phyloP scores from a whole-genome alignment of 495 filamentous ascomycete genomes.

The Penicillium salamii region DNA sequence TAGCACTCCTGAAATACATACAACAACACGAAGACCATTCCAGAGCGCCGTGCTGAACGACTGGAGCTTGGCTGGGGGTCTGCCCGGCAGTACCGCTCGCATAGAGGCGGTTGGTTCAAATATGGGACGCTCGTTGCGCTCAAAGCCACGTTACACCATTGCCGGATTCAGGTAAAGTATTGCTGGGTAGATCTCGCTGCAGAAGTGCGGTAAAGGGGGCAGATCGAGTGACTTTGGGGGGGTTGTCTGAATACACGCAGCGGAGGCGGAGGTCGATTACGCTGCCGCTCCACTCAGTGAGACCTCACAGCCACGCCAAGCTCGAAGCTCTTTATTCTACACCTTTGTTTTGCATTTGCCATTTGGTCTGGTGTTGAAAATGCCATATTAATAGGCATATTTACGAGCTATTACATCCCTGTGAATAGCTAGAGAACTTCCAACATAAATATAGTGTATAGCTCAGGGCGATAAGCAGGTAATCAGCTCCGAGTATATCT shows the following conservation, averaged over 20 bases:
- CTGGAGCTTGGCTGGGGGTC: conserved; percentile 85
- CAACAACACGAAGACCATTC: conserved; percentile 76
- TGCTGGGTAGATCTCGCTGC: neutral
- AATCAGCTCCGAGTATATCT: neutral
- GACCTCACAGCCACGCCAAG: conserved; percentile 16
- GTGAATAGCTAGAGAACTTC: too few species aligned
- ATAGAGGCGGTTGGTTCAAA: conserved; percentile 45
- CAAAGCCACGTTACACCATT: conserved; percentile 37
- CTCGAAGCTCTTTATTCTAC: too few species aligned
- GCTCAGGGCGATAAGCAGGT: conserved; percentile 1
- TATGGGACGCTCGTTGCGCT: conserved; percentile 29
- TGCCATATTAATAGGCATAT: too few species aligned
- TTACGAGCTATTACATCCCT: too few species aligned
- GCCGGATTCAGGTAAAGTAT: conserved; percentile 15
- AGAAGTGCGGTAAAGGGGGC: neutral
- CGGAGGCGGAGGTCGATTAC: conserved; percentile 24
- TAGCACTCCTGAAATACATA: conserved; percentile 34
- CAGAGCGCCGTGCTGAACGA: conserved; percentile 83
- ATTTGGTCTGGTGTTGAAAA: too few species aligned
- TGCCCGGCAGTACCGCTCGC: conserved; percentile 85
- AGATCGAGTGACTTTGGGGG: conserved; percentile 4
- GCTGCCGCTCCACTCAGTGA: conserved; percentile 29
- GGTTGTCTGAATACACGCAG: conserved; percentile 11
- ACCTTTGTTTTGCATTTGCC: too few species aligned
- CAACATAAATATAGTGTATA: too few species aligned